Conservation (phyloP, 2,329 filamentous ascomycete species). For the Botrytis paeoniae region DNA sequence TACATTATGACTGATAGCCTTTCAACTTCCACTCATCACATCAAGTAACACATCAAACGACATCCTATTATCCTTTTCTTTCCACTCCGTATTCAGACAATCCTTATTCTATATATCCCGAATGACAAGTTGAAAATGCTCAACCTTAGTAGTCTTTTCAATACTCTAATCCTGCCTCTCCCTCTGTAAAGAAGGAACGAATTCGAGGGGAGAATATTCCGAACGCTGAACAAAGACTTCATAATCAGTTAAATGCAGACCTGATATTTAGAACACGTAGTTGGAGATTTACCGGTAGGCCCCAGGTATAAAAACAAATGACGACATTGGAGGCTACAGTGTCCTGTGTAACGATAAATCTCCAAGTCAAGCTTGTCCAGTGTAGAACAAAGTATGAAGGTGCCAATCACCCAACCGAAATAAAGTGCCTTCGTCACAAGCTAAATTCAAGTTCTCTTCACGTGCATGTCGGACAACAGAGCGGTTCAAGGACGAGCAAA, state of each 20-base stretch:
- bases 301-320: background rate
- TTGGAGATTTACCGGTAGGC: background rate
- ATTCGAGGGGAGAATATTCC: background rate
- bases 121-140: background rate
- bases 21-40: background rate
- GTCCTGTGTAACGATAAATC: background rate
- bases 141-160: background rate
- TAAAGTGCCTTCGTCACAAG: background rate
- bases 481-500: background rate
- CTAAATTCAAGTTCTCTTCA: background rate
- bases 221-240: background rate
- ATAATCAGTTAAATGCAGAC: background rate
- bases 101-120: background rate
- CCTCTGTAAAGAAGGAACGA: rapidly evolving
- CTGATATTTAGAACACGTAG: background rate
- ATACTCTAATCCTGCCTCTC: background rate
- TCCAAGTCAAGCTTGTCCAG: background rate
- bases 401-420: background rate
- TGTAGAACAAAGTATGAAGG: background rate
- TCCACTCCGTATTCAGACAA: background rate
- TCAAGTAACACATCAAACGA: background rate
- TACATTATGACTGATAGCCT: background rate
- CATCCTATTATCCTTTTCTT: background rate
- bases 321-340: background rate
- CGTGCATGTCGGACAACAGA: background rate